Evolutionary conservation across 192 early-diverging fungal species (phyloP).

Genomic region (Rhizoclosmatium globosum): DNA sequence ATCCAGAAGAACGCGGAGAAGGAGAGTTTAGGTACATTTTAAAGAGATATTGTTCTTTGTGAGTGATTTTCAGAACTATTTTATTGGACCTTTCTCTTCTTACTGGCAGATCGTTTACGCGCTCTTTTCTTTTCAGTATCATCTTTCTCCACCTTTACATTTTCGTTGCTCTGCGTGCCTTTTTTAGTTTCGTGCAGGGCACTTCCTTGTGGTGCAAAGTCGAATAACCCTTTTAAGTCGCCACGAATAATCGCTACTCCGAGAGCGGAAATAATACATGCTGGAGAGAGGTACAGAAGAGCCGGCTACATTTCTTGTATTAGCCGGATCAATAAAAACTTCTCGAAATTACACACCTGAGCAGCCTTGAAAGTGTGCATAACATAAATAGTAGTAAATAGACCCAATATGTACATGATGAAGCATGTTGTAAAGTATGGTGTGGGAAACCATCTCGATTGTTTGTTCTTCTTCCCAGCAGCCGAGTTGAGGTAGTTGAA

Average conservation of each 20-base stretch:
- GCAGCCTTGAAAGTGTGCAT: slow-evolving; percentile 97
- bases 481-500: slow-evolving; percentile 70
- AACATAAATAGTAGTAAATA: slow-evolving; percentile 88
- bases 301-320: slow-evolving; percentile 69
- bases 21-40: not conserved
- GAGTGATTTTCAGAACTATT: too few relatives aligned
- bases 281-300: slow-evolving; percentile 94
- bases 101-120: too few relatives aligned
- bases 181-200: not conserved
- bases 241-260: slow-evolving; percentile 51
- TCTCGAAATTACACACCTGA: slow-evolving; percentile 61
- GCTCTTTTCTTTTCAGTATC: too few relatives aligned
- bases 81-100: too few relatives aligned
- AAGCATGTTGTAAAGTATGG: slow-evolving; percentile 91
- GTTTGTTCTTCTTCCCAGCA: slow-evolving; percentile 57
- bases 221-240: slow-evolving; percentile 51
- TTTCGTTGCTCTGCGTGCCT: not conserved
- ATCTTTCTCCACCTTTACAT: not conserved
- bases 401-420: slow-evolving; percentile 80
- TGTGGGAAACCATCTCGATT: slow-evolving; percentile 72
- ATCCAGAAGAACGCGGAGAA: not conserved
- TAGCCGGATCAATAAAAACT: slow-evolving; percentile 12
- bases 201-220: slow-evolving; percentile 39
- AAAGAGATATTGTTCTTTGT: not conserved
- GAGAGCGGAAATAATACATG: slow-evolving; percentile 89